Base-by-base conservation (phyloP, 306 rosid genomes). In the Dryas drummondii region DNA sequence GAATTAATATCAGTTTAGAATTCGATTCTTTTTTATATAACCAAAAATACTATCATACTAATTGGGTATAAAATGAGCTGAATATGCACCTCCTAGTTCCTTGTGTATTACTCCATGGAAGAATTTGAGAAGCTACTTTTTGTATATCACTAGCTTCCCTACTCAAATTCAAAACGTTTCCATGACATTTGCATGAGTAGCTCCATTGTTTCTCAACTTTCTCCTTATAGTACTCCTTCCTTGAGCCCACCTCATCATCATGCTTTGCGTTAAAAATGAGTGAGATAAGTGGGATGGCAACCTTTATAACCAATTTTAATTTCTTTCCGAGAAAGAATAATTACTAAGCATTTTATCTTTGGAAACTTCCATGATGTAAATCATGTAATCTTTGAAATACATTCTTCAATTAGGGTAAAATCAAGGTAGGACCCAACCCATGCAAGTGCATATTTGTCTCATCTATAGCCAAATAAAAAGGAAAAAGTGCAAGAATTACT, bases 221-320 rank as follows among this genome's bases (percentile, higher is more conserved):
- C 37, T 40, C 49, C 62, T 70, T 17, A 52, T 1, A 52, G 7
- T 52, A 5, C 3, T 53, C 57, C 5, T 37, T 61, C 37, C 46
- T 63, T 41, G 49, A 63, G 27, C 68, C 16, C 48, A 41, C 48
- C 49, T 8, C 68, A 14, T 32, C 37, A 32, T 32, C 37, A 41
- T 16, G 17, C 68, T 27, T 72, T 58, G 76, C 68, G 57, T 73
- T 64, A 32, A 59, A 59, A 41, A 59, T 32, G 57, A 59, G 76
- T 72, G 13, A 44, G 68, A 26, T 26, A 27, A 7, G 68, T 72
- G 68, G 57, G 58, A n/a, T 27, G 76, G 10, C 52, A 60, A 72
- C 76, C 76, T 57, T 72, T 58, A 22, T 13, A 32, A 45, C 55
- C 67, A 72, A 63, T 42, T 17, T 46, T 46, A 46, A 45, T 65